Evolutionary conservation across 2,329 filamentous ascomycete genomes (phyloP), one percentile per base, ranked within the genome.

Genomic region (Leptographium lundbergii): DNA sequence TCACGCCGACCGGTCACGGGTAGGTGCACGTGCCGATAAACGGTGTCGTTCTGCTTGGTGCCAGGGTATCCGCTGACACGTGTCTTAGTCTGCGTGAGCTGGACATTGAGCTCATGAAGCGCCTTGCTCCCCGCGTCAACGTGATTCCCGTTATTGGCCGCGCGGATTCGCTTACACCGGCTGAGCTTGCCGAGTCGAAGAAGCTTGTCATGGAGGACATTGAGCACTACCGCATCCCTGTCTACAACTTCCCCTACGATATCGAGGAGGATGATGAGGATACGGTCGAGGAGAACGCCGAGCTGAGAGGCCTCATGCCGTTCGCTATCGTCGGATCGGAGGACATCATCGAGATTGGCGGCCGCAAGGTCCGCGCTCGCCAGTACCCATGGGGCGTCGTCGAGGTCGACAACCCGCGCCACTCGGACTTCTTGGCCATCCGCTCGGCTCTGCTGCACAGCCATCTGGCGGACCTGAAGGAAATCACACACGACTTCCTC

Each of bases 151-250:
- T 99, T 68, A 96, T 99, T 72, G 94, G 94, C 71, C 96, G 96
- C 74, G 94, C 94, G 71, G 94, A 99, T 74, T 95, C 94, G 25
- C 86, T 99, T 63, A 99, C 94, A 59, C 94, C 94, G 47, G 87
- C 89, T 66, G 94, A 99, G 78, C 82, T 99, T 64, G 94, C 94
- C 66, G 94, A 99, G 77, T 97, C 92, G 66, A 99, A 99, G 85
- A 99, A 97, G 82, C 84, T 99, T 63, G 91, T 99, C 70, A 99
- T 99, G 94, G 94, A 99, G 80, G 94, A 99, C 72, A 99, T 99
- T 67, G 94, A 99, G 77, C 94, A 99, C 77, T 99, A 99, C 80
- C 88, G 94, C 71, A 99, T 99, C 67, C 94, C 94, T 54, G 92
- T 99, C 65, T 99, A 99, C 84, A 99, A 99, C 83, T 99, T 99